Evolutionary conservation across 179 eudicot genomes (phyloP).

Genomic region (Spergularia azorica): DNA sequence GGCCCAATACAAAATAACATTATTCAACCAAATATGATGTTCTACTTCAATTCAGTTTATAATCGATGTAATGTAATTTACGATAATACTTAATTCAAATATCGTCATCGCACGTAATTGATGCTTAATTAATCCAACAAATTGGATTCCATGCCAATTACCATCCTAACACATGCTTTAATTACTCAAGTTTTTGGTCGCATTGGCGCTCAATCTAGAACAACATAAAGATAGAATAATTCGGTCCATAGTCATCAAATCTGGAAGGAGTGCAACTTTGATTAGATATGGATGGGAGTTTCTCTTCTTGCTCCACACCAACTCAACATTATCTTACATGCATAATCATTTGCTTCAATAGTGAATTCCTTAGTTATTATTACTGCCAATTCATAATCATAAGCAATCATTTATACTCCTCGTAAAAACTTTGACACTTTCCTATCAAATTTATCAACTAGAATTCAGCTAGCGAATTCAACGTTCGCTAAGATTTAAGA

Average conservation of each 20-base stretch:
- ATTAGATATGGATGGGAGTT: conserved; percentile 16
- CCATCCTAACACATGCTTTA: not conserved
- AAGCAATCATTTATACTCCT: conserved; percentile 40
- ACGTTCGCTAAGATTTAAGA: conserved; percentile 5
- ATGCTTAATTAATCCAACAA: too few relatives aligned
- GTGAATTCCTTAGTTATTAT: conserved; percentile 43
- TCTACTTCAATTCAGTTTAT: too few relatives aligned
- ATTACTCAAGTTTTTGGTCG: not conserved
- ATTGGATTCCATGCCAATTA: not conserved
- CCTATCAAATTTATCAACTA: not conserved
- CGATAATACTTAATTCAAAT: too few relatives aligned
- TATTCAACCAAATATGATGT: too few relatives aligned
- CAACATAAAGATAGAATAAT: not conserved
- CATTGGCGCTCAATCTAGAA: not conserved
- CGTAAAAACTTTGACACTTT: conserved; percentile 18
- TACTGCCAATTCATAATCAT: conserved; percentile 21
- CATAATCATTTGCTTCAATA: conserved; percentile 40
- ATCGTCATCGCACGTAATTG: too few relatives aligned
- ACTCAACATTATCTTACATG: conserved; percentile 45
- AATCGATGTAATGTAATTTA: too few relatives aligned
- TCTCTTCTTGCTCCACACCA: conserved; percentile 44
- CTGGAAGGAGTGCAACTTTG: too few relatives aligned
- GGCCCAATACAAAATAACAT: too few relatives aligned
- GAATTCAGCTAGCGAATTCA: conserved; percentile 11
- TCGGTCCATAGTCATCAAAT: too few relatives aligned